A percentile compares a stretch with the other conserved stretches of the same genome.
Evolutionary conservation across 208 protist genomes (phyloP).

Genomic region (Trypanosoma brucei): DNA sequence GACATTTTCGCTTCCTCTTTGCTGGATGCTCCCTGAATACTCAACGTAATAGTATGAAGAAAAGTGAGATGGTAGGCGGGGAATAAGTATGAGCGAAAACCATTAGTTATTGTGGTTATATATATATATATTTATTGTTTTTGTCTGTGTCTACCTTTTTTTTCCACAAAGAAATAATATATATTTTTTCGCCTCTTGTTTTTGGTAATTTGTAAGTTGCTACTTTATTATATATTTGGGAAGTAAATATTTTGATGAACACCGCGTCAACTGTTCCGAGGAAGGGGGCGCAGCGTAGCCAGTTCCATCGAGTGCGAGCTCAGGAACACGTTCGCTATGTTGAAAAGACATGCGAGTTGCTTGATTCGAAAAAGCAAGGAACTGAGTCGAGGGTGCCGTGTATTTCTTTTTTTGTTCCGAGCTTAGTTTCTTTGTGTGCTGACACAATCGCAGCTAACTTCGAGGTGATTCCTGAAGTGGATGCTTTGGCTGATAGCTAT

Average conservation of each 20-base stretch:
- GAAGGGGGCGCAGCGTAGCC: conserved; percentile 29
- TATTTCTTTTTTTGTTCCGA: conserved; percentile 75
- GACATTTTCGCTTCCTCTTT: too few species aligned
- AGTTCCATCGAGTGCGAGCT: conserved; percentile 65
- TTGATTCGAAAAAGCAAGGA: not conserved
- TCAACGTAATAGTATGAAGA: too few species aligned
- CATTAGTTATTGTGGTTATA: not conserved
- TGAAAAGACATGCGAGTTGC: conserved; percentile 2
- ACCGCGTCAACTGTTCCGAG: conserved; percentile 1
- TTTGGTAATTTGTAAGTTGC: conserved; percentile 11
- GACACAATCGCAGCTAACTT: conserved; percentile 72
- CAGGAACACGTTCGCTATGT: conserved; percentile 37
- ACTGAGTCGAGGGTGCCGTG: not conserved
- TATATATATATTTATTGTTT: not conserved
- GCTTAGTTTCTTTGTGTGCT: conserved; percentile 65
- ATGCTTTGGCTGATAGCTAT: conserved; percentile 43
- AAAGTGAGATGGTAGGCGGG: too few species aligned
- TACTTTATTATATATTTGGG: too few species aligned
- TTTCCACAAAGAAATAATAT: conserved; percentile 10
- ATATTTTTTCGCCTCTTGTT: conserved; percentile 14
- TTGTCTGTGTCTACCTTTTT: conserved; percentile 11
- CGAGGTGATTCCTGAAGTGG: conserved; percentile 40
- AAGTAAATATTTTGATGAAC: not conserved
- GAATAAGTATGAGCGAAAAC: too few species aligned
- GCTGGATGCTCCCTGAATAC: too few species aligned